phyloP scores from a whole-genome alignment of 23 red algal genomes.

The Gracilaria gracilis region DNA sequence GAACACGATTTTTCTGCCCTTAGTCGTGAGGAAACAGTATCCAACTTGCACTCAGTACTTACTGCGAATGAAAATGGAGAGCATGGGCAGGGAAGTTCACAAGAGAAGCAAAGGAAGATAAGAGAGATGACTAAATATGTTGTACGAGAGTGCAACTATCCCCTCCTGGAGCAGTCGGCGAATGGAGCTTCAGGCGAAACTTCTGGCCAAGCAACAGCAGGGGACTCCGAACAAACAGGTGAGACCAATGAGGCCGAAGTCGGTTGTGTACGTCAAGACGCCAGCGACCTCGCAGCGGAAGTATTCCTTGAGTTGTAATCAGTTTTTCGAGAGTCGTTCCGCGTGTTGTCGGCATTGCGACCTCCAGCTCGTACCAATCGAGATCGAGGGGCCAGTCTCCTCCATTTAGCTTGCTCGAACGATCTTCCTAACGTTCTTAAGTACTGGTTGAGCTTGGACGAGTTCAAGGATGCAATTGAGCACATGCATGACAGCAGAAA shows the following conservation, averaged over 20 bases:
- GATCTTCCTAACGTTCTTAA: constrained; percentile 29
- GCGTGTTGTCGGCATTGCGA: neutral
- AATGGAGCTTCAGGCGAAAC: neutral
- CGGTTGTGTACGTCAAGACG: neutral
- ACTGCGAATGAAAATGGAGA: neutral
- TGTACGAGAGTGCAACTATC: constrained; percentile 50
- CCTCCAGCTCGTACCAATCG: constrained; percentile 35
- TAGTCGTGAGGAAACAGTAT: constrained; percentile 4
- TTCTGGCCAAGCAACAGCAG: neutral
- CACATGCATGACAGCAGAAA: constrained; percentile 66
- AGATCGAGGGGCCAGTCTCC: constrained; percentile 35
- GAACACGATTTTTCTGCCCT: constrained; percentile 11
- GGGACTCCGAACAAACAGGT: neutral
- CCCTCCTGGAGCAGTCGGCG: neutral
- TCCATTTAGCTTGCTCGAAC: constrained; percentile 51
- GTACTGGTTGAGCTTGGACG: constrained; percentile 17
- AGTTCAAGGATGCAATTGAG: constrained; percentile 38
- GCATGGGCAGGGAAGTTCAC: neutral
- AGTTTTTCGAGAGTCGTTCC: constrained; percentile 14
- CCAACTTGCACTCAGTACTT: neutral
- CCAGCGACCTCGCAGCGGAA: constrained; percentile 7
- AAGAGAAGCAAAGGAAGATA: neutral
- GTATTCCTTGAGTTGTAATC: neutral
- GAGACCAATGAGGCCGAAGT: neutral
- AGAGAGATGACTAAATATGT: constrained; percentile 31